phyloP scores from a whole-genome alignment of 371 early-diverging fungal species.

The Mortierella sp. region DNA sequence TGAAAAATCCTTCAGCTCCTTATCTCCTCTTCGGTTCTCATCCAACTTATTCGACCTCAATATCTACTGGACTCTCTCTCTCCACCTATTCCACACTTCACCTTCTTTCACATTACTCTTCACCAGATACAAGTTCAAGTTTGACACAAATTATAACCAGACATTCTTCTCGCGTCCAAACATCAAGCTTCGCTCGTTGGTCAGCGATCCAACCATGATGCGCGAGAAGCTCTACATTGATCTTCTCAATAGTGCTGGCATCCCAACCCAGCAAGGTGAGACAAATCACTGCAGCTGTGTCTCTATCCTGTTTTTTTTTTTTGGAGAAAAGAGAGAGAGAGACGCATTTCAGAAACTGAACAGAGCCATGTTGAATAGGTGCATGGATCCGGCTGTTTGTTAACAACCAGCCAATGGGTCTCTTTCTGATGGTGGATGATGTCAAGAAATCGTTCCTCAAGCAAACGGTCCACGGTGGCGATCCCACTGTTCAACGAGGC shows the following conservation, averaged over 20 bases:
- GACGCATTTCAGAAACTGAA: too few relatives aligned
- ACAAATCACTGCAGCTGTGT: too few relatives aligned
- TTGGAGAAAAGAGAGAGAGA: too few relatives aligned
- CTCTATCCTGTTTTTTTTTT: too few relatives aligned
- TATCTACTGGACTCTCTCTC: too few relatives aligned
- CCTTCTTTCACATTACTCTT: too few relatives aligned
- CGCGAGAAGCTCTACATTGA: constrained; percentile 65
- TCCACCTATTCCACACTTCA: too few relatives aligned
- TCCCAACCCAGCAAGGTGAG: constrained; percentile 56
- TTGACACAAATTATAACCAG: constrained; percentile 53
- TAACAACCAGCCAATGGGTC: constrained; percentile 60
- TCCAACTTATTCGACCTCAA: too few relatives aligned
- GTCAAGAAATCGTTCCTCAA: constrained; percentile 60
- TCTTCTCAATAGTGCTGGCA: constrained; percentile 60
- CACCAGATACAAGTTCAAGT: constrained; percentile 56
- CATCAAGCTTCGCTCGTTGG: constrained; percentile 61
- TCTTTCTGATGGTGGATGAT: constrained; percentile 65
- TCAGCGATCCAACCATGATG: constrained; percentile 59
- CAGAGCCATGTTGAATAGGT: too few relatives aligned
- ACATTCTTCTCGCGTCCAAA: constrained; percentile 57
- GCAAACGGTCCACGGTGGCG: constrained; percentile 50
- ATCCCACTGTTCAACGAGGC: constrained; percentile 10
- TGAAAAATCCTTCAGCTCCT: too few relatives aligned
- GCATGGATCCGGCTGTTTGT: constrained; percentile 62
- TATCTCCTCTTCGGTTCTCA: too few relatives aligned